Evolutionary conservation across 2,329 filamentous ascomycete species (phyloP).

Genomic region (Trematosphaeria pertusa): DNA sequence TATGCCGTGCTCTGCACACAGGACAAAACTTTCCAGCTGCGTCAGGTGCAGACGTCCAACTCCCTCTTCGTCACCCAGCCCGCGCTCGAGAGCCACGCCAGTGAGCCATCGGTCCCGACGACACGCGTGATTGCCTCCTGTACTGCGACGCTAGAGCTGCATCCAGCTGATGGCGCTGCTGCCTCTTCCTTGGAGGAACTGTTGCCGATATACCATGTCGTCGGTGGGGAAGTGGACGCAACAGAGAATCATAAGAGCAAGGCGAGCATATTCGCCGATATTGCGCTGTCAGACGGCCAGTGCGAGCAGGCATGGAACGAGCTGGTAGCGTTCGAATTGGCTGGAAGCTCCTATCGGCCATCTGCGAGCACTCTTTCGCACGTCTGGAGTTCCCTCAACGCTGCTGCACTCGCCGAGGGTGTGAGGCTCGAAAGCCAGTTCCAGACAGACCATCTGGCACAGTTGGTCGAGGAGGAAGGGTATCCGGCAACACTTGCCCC

Average conservation of each 20-base stretch:
- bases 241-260: constrained; percentile 42
- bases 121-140: constrained; percentile 54
- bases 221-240: constrained; percentile 35
- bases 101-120: constrained; percentile 40
- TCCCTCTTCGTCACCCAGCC: constrained; percentile 63
- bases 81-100: constrained; percentile 45
- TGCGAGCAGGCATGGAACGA: constrained; percentile 59
- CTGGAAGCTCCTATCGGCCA: constrained; percentile 53
- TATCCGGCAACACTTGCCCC: constrained; percentile 46
- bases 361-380: constrained; percentile 55
- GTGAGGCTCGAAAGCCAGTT: constrained; percentile 50
- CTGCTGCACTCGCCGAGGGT: constrained; percentile 50
- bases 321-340: constrained; percentile 61
- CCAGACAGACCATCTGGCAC: constrained; percentile 40
- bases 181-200: constrained; percentile 42
- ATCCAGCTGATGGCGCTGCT: constrained; percentile 44
- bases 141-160: constrained; percentile 53
- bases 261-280: constrained; percentile 53
- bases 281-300: constrained; percentile 61
- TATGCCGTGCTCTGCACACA: constrained; percentile 67
- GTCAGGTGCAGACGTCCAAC: constrained; percentile 71
- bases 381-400: constrained; percentile 57
- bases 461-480: constrained; percentile 44
- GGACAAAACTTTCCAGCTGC: constrained; percentile 64
- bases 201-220: constrained; percentile 49